phyloP scores from a whole-genome alignment of 2,329 filamentous ascomycete genomes.

The Aspergillus sclerotialis region DNA sequence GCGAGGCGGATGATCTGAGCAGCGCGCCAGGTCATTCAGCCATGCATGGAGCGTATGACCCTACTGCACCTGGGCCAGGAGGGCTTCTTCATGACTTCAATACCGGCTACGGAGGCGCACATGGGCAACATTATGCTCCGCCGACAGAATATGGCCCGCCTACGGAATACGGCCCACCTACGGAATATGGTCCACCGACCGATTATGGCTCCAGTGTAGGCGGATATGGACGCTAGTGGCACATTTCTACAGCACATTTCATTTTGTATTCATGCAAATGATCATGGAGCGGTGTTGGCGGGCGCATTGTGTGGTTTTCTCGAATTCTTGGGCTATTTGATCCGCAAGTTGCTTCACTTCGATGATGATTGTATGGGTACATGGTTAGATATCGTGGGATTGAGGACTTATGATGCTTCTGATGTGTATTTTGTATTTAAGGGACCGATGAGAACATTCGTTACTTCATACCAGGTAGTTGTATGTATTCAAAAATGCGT shows the following conservation, averaged over 20 bases:
- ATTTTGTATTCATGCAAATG: conserved; percentile 18
- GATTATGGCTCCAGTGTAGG: conserved; percentile 11
- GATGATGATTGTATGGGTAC: conserved; percentile 1
- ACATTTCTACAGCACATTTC: conserved; percentile 9
- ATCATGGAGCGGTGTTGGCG: conserved; percentile 26
- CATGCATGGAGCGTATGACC: conserved; percentile 34
- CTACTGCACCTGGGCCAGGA: conserved; percentile 24
- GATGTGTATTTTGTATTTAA: no score
- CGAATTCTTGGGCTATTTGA: conserved; percentile 10
- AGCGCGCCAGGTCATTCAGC: conserved; percentile 26
- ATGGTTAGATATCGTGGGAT: neutral
- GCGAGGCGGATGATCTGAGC: conserved; percentile 37
- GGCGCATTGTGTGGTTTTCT: conserved; percentile 20
- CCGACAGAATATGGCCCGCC: conserved; percentile 12
- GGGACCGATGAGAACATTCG: no score
- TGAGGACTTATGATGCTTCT: neutral
- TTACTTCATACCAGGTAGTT: no score
- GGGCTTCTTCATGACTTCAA: conserved; percentile 35
- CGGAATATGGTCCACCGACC: conserved; percentile 7
- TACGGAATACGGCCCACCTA: no score
- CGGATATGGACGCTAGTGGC: conserved; percentile 9
- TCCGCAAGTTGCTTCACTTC: conserved; percentile 4
- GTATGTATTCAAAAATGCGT: no score
- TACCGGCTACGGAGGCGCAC: conserved; percentile 36
- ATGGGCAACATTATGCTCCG: conserved; percentile 26